phyloP scores from a whole-genome alignment of 2,329 filamentous ascomycete species.

The Eutypa lata region DNA sequence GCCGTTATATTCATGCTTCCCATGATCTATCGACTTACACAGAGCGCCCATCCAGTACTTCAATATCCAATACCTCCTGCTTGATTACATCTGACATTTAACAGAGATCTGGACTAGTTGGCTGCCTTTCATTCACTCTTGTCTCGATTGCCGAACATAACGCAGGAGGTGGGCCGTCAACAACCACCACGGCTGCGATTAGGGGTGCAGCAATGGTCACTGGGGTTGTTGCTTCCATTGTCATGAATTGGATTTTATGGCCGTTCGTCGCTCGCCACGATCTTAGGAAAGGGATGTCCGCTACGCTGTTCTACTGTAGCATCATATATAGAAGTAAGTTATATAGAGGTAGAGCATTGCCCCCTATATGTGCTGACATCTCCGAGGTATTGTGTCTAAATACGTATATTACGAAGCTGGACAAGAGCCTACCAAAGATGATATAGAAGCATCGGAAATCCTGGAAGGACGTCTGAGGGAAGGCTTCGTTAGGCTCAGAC shows the following conservation, averaged over 20 bases:
- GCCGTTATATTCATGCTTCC: slow-evolving; percentile 56
- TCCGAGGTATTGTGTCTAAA: slow-evolving; percentile 45
- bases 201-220: slow-evolving; percentile 50
- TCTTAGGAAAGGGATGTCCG: slow-evolving; percentile 50
- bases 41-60: slow-evolving; percentile 50
- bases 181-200: slow-evolving; percentile 40
- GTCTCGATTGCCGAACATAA: slow-evolving; percentile 44
- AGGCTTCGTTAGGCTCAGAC: slow-evolving; percentile 55
- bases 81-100: slow-evolving; percentile 1
- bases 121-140: slow-evolving; percentile 55
- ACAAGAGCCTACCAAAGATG: slow-evolving; percentile 46
- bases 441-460: slow-evolving; percentile 52
- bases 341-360: not conserved
- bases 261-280: slow-evolving; percentile 60
- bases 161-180: slow-evolving; percentile 28
- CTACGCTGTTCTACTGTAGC: slow-evolving; percentile 56
- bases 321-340: slow-evolving; percentile 51
- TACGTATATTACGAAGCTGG: slow-evolving; percentile 59
- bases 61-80: not conserved
- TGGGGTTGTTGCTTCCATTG: slow-evolving; percentile 50
- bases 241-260: slow-evolving; percentile 60
- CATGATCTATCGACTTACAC: slow-evolving; percentile 55
- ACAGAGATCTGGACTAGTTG: slow-evolving; percentile 54
- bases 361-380: slow-evolving; percentile 3
- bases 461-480: slow-evolving; percentile 58